These are phyloP conservation scores for Priceomyces castillae DNA, from an alignment of 805 yeast species.

Conservation along the genomic window DNA sequence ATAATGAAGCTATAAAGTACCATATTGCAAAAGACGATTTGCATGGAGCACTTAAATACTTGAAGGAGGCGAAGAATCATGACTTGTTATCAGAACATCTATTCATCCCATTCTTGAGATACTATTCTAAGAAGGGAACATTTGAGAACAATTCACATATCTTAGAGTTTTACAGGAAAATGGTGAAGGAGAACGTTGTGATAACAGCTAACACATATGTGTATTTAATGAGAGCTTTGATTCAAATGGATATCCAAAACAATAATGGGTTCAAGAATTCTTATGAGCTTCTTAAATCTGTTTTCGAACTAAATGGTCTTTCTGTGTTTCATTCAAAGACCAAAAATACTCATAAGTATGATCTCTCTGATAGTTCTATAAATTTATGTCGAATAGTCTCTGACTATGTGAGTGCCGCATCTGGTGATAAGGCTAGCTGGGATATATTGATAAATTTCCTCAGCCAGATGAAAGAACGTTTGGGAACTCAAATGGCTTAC, in stretches of 20 bases:
- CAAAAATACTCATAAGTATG: slow-evolving; percentile 3
- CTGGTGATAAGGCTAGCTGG: slow-evolving; percentile 13
- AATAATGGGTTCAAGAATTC: slow-evolving; percentile 16
- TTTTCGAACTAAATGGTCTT: slow-evolving; percentile 33
- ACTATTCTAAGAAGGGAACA: slow-evolving; percentile 15
- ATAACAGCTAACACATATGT: slow-evolving; percentile 29
- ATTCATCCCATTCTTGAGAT: slow-evolving; percentile 29
- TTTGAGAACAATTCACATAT: slow-evolving; percentile 21
- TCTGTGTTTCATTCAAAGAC: slow-evolving; percentile 7
- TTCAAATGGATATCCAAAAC: slow-evolving; percentile 15
- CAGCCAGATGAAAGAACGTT: slow-evolving; percentile 20
- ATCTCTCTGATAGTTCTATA: slow-evolving; percentile 16
- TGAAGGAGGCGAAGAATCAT: slow-evolving; percentile 15
- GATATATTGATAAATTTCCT: slow-evolving; percentile 29
- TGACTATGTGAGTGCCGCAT: slow-evolving; percentile 18
- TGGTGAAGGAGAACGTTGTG: slow-evolving; percentile 26
- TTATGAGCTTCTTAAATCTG: slow-evolving; percentile 19
- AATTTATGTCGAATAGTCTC: slow-evolving; percentile 27
- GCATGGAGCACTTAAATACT: slow-evolving; percentile 19
- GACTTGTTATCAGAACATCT: slow-evolving; percentile 23
- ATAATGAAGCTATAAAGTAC: slow-evolving; percentile 27
- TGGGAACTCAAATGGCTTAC: slow-evolving; percentile 20
- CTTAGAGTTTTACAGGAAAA: slow-evolving; percentile 30
- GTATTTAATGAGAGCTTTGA: slow-evolving; percentile 29
- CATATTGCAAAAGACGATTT: slow-evolving; percentile 16